Evolutionary conservation across 2,329 filamentous ascomycete genomes (phyloP), one percentile per base, ranked within the genome.

Genomic region (Escovopsis sp.): DNA sequence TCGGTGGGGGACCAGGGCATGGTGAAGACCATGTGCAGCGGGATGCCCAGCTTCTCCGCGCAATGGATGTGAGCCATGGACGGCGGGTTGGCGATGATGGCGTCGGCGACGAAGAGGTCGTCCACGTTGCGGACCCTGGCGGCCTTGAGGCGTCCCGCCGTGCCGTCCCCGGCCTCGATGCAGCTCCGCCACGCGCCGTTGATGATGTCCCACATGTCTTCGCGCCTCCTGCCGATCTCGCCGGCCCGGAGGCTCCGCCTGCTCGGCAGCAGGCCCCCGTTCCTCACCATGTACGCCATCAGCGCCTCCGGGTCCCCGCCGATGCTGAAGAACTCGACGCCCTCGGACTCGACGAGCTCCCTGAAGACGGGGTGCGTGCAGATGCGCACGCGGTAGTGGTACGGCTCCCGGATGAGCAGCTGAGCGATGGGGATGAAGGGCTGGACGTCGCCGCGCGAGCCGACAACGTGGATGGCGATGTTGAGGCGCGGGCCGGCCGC

Each of bases 381-480:
- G 10, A 75, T 53, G 3, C 71, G 63, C 3, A 76, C 66, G 9
- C 70, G 62, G 44, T 75, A 70, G 2, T 65, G 62, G 36, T 66
- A 54, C 0, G 51, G 49, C 2, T 46, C 36, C n/a, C 43, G 43
- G 34, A 39, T 43, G 2, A 56, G 56, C 3, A 56, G 52, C 41
- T 67, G 59, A 0, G 75, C 72, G 2, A 76, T 54, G 0, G 70
- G 67, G 34, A 76, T 55, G 36, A 76, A 76, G 0, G 71, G 71
- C 39, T 76, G 71, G 3, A 53, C 49, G 27, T 53, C 50, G 23
- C 50, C 50, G 12, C 52, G 43, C 2, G 51, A 54, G 5, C 52
- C 52, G 25, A 55, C 52, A 15, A 55, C 51, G 31, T 53, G 52
- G 19, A 55, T 55, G 11, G 50, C 52, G 21, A 55, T 51, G 29